Percentiles rank a stretch among this genome's conserved stretches.
Evolutionary conservation across 179 eudicot species (phyloP).

Genomic region (Sideroxylon spinosum): DNA sequence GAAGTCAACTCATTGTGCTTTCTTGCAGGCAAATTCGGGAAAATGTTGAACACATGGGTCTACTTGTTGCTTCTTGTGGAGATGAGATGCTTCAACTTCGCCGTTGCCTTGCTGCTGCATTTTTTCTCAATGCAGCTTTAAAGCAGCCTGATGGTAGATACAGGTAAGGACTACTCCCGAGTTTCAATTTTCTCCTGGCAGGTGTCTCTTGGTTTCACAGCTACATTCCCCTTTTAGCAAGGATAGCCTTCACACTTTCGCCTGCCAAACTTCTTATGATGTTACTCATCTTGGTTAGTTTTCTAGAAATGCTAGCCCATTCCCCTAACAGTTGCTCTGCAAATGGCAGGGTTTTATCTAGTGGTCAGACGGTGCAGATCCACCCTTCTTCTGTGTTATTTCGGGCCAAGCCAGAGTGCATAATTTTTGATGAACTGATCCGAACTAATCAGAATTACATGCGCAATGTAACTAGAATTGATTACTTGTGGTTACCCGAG

Average conservation of each 20-base stretch:
- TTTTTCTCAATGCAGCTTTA: slow-evolving; percentile 83
- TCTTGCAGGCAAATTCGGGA: slow-evolving; percentile 71
- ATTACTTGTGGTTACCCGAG: slow-evolving; percentile 88
- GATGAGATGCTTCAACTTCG: slow-evolving; percentile 76
- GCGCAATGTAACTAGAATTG: slow-evolving; percentile 70
- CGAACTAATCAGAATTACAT: slow-evolving; percentile 68
- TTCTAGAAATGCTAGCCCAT: not conserved
- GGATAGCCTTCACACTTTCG: too few relatives aligned
- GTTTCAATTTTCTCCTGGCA: not conserved
- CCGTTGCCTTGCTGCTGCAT: slow-evolving; percentile 88
- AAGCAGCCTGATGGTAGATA: slow-evolving; percentile 86
- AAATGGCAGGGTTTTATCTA: slow-evolving; percentile 64
- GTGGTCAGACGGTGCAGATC: slow-evolving; percentile 69
- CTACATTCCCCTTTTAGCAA: not conserved
- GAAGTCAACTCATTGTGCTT: not conserved
- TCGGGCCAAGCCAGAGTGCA: slow-evolving; percentile 73
- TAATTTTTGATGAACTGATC: slow-evolving; percentile 69
- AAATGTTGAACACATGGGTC: slow-evolving; percentile 84
- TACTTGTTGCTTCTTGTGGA: slow-evolving; percentile 73
- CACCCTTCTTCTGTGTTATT: slow-evolving; percentile 84
- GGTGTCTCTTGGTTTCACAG: not conserved
- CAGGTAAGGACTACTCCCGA: slow-evolving; percentile 41
- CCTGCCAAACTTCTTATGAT: not conserved
- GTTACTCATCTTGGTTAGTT: not conserved
- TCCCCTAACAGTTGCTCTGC: not conserved